Percentiles rank a stretch among this genome's conserved stretches.
Conservation (phyloP, 2,329 filamentous ascomycete genomes). For the Ampelomyces quisqualis region DNA sequence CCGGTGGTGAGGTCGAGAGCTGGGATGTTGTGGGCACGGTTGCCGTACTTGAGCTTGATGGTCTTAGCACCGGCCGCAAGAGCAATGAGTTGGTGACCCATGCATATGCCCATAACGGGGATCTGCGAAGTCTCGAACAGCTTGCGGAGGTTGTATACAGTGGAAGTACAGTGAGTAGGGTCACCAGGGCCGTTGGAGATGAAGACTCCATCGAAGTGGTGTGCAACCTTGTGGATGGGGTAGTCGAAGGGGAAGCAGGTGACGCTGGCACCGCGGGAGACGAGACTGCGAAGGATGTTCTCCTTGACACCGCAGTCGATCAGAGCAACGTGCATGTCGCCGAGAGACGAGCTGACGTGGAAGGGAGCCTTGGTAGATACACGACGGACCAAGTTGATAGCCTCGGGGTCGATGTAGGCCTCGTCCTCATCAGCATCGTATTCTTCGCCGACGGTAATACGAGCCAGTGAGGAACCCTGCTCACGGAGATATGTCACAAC, state of each 20-base stretch:
- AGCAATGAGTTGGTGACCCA: conserved; percentile 94
- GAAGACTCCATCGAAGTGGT: conserved; percentile 98
- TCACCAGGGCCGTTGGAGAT: conserved; percentile 99
- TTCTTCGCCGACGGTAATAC: conserved; percentile 93
- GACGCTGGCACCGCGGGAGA: conserved; percentile 85
- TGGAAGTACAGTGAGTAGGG: conserved; percentile 93
- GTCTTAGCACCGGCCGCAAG: conserved; percentile 85
- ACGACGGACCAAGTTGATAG: conserved; percentile 93
- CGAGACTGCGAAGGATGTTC: conserved; percentile 95
- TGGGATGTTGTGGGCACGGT: conserved; percentile 98
- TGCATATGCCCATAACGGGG: conserved; percentile 96
- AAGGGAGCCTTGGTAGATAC: conserved; percentile 99
- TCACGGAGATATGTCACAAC: conserved; percentile 96
- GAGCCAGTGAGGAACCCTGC: conserved; percentile 91
- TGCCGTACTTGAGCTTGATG: conserved; percentile 98
- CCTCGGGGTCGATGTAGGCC: conserved; percentile 89
- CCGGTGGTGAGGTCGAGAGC: conserved; percentile 92
- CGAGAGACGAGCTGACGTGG: conserved; percentile 81
- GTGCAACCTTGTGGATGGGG: conserved; percentile 95
- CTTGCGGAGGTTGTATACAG: conserved; percentile 86
- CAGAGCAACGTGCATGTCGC: conserved; percentile 86
- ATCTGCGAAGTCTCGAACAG: conserved; percentile 89
- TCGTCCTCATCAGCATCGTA: conserved; percentile 99
- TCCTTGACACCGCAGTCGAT: conserved; percentile 99
- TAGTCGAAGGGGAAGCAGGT: conserved; percentile 97